Percentiles rank a stretch among this genome's conserved stretches.
Evolutionary conservation across 441 rosid species (phyloP).

Genomic region (Flueggea neowawraea): DNA sequence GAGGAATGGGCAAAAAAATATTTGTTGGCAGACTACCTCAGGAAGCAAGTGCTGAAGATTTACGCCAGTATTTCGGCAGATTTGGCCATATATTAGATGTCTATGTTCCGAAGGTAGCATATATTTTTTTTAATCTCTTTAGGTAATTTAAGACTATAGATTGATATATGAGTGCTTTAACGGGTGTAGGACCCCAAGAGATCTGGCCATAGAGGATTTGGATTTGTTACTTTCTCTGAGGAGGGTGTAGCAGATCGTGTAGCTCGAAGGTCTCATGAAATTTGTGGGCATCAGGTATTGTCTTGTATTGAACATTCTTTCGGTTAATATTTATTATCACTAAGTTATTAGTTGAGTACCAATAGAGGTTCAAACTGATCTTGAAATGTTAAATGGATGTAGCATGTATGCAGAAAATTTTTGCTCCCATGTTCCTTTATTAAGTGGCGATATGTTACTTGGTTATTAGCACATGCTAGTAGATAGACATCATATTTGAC

Average conservation of each 20-base stretch:
- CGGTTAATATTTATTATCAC: background rate
- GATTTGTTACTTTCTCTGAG: slow-evolving; percentile 94
- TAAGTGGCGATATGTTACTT: too few relatives aligned
- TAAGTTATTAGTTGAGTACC: background rate
- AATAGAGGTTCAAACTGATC: background rate
- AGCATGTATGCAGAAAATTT: too few relatives aligned
- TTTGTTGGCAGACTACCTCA: slow-evolving; percentile 98
- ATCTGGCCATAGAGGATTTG: slow-evolving; percentile 94
- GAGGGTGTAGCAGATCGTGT: slow-evolving; percentile 97
- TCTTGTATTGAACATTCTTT: background rate
- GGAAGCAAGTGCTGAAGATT: slow-evolving; percentile 81
- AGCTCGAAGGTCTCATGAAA: slow-evolving; percentile 83
- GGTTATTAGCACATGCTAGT: too few relatives aligned
- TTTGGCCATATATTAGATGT: slow-evolving; percentile 87
- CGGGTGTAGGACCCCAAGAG: slow-evolving; percentile 77
- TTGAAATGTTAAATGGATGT: background rate
- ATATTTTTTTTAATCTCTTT: background rate
- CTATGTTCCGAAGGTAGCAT: slow-evolving; percentile 81
- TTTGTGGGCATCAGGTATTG: slow-evolving; percentile 95
- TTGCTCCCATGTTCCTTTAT: too few relatives aligned
- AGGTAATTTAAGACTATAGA: slow-evolving; percentile 1
- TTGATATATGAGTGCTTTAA: slow-evolving; percentile 5
- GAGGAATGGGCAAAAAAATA: slow-evolving; percentile 85
- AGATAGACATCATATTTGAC: too few relatives aligned
- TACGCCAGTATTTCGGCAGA: slow-evolving; percentile 86